These are phyloP conservation scores for Marasmius oreades DNA, from an alignment of 1,284 basidiomycete genomes.

Conservation along the genomic window DNA sequence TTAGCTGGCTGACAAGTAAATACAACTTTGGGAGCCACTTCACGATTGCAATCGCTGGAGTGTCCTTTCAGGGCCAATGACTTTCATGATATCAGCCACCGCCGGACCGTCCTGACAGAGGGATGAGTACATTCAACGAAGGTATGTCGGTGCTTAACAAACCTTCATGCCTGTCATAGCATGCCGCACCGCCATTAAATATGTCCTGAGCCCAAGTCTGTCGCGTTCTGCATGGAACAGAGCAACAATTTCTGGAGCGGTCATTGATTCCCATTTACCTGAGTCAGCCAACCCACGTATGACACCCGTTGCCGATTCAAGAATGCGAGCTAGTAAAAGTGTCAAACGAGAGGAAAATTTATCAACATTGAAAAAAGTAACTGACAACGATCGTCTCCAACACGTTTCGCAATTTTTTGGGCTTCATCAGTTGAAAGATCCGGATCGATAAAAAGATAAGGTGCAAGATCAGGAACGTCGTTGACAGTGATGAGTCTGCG, in stretches of 20 bases:
- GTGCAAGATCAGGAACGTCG: conserved; percentile 63
- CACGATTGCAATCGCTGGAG: neutral
- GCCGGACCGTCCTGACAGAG: neutral
- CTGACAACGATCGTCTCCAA: conserved; percentile 43
- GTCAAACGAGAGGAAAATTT: conserved; percentile 1
- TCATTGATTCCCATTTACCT: conserved; percentile 3
- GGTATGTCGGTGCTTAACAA: conserved; percentile 17
- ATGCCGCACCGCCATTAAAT: conserved; percentile 73
- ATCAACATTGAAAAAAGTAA: conserved; percentile 8
- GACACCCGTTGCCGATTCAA: conserved; percentile 10
- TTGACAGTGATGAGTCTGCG: conserved; percentile 66
- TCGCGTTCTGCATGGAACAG: conserved; percentile 46
- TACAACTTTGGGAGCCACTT: no score
- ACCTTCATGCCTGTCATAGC: conserved; percentile 82
- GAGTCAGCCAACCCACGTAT: neutral
- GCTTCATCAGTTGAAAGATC: conserved; percentile 55
- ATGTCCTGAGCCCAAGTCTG: conserved; percentile 37
- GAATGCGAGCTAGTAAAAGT: conserved; percentile 10
- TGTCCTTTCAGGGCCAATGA: neutral
- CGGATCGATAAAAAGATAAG: conserved; percentile 77
- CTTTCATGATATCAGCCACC: neutral
- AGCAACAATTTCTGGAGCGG: conserved; percentile 33
- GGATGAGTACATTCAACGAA: no score
- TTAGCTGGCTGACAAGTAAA: no score
- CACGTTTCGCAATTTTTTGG: conserved; percentile 44